Evolutionary conservation across 2,329 filamentous ascomycete genomes (phyloP), one percentile per base, ranked within the genome.

Genomic region (Fusarium armeniacum): DNA sequence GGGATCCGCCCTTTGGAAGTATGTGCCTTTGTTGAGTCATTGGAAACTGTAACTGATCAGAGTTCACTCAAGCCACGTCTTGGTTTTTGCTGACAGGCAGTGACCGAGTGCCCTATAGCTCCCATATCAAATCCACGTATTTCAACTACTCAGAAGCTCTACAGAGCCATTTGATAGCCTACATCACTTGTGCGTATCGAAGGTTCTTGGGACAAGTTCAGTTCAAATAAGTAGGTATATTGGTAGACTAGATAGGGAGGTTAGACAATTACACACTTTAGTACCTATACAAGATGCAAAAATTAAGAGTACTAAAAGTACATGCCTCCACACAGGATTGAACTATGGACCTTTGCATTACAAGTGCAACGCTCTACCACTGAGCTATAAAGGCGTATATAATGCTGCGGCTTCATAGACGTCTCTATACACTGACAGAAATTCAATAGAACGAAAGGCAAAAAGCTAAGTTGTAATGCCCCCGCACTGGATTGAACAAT

Each of bases 401-500:
- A 40, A 4, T 22, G 7, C 20, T 15, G 20, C 16, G 5, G 6
- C 1, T 24, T 10, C 11, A 2, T 12, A 10, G 1, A 22, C 18
- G 20, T 5, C 20, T 13, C 3, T 35, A 49, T 33, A 49, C 5
- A 5, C 13, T 24, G 4, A 43, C 20, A 9, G 7, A 8, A 20
- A 16, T 16, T 5, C 8, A 22, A 13, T 9, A 5, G 2, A 15
- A 9, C 13, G 3, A 18, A 58, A 20, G n/a, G 7, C 26, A 51
- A 70, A 70, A 68, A 41, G 2, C 6, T 2, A 10, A 22, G 10
- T 18, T 51, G 3, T 13, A 35, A 33, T 69, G 67, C 68, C 68
- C 43, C 67, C 68, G 38, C 68, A 70, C 68, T 55, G 68, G 65
- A 69, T 71, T 71, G 68, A 71, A 69, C 68, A 58, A 71, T 71